Evolutionary conservation across 805 yeast genomes (phyloP).

Genomic region (Myxozyma kluyveri): DNA sequence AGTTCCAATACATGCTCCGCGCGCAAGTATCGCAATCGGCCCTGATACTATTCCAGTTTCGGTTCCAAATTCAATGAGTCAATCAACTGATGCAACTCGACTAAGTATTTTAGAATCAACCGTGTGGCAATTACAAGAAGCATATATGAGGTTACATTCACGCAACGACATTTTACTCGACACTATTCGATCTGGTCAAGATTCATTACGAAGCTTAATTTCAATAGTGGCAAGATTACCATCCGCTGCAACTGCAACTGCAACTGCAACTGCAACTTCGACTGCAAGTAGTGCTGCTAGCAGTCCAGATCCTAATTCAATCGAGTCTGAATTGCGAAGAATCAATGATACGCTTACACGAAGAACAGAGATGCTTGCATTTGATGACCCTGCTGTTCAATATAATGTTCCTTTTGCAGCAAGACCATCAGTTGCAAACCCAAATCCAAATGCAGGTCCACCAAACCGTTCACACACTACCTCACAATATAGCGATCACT

Average conservation of each 20-base stretch:
- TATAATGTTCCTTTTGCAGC: too few species aligned
- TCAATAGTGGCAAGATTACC: conserved; percentile 13
- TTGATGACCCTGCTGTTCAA: conserved; percentile 5
- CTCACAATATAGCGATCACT: too few species aligned
- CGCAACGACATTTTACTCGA: conserved; percentile 22
- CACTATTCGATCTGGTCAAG: conserved; percentile 20
- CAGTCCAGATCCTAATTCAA: background rate
- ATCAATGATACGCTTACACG: conserved; percentile 11
- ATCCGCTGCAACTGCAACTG: conserved; percentile 3
- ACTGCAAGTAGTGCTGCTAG: background rate
- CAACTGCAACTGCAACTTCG: conserved; percentile 17
- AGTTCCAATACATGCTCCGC: too few species aligned
- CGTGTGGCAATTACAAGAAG: conserved; percentile 28
- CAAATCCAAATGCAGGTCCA: background rate
- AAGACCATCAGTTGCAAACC: too few species aligned
- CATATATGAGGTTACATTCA: conserved; percentile 19
- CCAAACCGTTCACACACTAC: too few species aligned
- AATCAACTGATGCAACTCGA: conserved; percentile 14
- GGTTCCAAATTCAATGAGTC: background rate
- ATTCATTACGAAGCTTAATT: conserved; percentile 21
- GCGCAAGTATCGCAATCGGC: background rate
- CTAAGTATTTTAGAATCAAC: conserved; percentile 13
- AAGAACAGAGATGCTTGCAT: conserved; percentile 6
- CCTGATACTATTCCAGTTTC: background rate
- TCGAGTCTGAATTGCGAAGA: conserved; percentile 3